Percentiles rank a stretch among this genome's conserved stretches.
Conservation (phyloP, 768 basidiomycete species). For the Kwoniella botswanensis region DNA sequence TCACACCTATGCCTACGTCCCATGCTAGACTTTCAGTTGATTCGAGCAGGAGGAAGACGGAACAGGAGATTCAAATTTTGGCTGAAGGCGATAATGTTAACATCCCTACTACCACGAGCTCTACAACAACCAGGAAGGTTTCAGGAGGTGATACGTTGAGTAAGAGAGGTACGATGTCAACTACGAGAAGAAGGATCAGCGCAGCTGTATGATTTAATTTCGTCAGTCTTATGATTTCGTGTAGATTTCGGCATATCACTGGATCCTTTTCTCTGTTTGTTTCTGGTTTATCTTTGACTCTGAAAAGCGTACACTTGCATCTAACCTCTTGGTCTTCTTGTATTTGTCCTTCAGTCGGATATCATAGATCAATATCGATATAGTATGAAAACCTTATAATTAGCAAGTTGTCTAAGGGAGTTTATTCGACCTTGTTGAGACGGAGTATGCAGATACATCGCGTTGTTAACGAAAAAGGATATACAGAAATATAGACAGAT, state of each 20-base stretch:
- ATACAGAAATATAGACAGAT: not conserved
- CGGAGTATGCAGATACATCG: not conserved
- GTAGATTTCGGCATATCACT: not conserved
- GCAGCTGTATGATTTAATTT: constrained; percentile 6
- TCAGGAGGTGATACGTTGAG: not conserved
- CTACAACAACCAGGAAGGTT: not conserved
- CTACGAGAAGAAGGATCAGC: constrained; percentile 10
- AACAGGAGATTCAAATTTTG: not conserved
- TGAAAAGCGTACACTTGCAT: not conserved
- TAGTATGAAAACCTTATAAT: no score
- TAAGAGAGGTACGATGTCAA: not conserved
- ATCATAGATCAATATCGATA: no score
- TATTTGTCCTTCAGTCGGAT: not conserved
- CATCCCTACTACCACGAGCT: not conserved
- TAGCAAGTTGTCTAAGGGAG: no score
- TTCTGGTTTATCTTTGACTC: not conserved
- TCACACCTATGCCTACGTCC: constrained; percentile 8
- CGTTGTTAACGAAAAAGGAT: not conserved
- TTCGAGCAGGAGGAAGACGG: not conserved
- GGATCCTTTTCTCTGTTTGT: not conserved
- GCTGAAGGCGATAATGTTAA: constrained; percentile 3
- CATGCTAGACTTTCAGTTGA: no score
- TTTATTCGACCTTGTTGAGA: no score
- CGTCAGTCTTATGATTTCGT: not conserved
- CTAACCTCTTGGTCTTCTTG: not conserved